Evolutionary conservation across 1,284 basidiomycete species (phyloP), one percentile per base, ranked within the genome.

Genomic region (Ustanciosporium gigantosporum): DNA sequence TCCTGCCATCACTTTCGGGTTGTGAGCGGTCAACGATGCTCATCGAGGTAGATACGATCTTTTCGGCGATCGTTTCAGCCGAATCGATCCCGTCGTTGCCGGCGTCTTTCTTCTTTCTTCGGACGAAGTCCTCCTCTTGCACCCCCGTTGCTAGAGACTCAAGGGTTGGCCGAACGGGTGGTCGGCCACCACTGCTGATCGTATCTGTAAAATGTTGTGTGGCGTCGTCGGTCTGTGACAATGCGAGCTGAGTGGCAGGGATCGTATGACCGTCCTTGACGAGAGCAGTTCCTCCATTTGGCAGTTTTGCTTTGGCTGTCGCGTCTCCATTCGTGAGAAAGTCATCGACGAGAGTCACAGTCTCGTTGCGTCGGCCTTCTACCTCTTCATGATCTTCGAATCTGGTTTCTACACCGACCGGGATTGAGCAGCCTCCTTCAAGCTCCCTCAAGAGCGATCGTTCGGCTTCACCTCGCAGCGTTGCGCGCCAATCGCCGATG

Each of bases 381-480:
- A 71, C 45, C 31, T 53, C 51, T 7, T 57, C 61, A 44, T 77
- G 70, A 40, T 76, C 74, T 9, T 66, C 62, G 34, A 76, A 74
- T 64, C 39, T 64, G 46, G 85, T 87, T 49, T 84, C 82, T 24
- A 91, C 87, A 15, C 94, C 93, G n/a, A 97, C 92, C 0, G 94
- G 95, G 1, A 98, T 91, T 52, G 89, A 93, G 79, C 95, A 98
- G 22, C 93, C 95, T 11, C 95, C 95, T 78, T 98, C 94, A 42
- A 98, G 82, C 27, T 89, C 87, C 27, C 87, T 83, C 59, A 98
- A 82, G 77, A 90, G 87, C 1, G 88, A 88, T 11, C 94, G 85
- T 79, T 99, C 95, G 9, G 73, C 72, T 36, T 68, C 68, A 31
- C 56, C 62, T 22, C 72, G 53, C 51, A 64, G 73, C 14, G 69